Percentiles rank a stretch among this genome's conserved stretches.
Conservation (phyloP, 345 rosid species). For the Litchi chinensis region DNA sequence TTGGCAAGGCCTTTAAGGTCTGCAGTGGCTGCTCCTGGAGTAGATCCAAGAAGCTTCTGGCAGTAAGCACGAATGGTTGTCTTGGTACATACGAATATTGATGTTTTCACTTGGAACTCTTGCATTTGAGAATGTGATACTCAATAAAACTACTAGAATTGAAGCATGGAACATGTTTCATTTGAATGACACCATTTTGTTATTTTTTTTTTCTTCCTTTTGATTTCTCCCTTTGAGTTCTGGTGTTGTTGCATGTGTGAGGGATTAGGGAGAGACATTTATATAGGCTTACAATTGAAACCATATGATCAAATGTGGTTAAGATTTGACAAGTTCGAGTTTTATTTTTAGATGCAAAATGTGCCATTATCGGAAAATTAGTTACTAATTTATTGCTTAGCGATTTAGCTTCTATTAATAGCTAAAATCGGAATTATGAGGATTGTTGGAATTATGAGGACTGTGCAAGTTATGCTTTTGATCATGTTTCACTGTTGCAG, state of each 20-base stretch:
- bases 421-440: not conserved
- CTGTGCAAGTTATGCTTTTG: too few relatives aligned
- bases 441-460: too few relatives aligned
- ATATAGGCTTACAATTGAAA: not conserved
- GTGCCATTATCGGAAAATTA: not conserved
- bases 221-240: not conserved
- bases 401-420: not conserved
- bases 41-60: not conserved
- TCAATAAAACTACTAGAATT: not conserved
- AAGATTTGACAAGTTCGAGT: too few relatives aligned
- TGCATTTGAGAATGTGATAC: not conserved
- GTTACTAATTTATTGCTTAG: too few relatives aligned
- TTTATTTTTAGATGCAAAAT: not conserved
- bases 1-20: constrained; percentile 10
- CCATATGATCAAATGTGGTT: not conserved
- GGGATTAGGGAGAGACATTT: not conserved
- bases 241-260: not conserved
- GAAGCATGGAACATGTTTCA: not conserved
- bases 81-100: not conserved
- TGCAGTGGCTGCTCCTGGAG: not conserved
- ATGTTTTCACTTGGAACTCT: not conserved
- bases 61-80: constrained; percentile 2
- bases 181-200: not conserved
- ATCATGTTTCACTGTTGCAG: too few relatives aligned
- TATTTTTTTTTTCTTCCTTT: not conserved